phyloP scores from a whole-genome alignment of 805 yeast genomes.

The Kregervanrija pseudodelftensis region DNA sequence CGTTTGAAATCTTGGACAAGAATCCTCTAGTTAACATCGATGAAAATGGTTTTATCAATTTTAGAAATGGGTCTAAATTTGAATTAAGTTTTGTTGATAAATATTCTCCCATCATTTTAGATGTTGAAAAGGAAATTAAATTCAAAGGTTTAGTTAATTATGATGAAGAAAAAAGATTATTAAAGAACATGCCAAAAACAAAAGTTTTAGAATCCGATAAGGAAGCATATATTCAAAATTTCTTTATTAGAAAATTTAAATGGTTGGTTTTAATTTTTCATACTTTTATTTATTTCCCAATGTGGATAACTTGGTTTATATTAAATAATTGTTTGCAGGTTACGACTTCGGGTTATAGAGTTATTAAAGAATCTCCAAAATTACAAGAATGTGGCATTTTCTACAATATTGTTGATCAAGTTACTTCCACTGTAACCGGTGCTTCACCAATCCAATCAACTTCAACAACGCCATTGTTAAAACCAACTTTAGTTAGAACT shows the following conservation, averaged over 20 bases:
- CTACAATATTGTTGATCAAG: slow-evolving; percentile 9
- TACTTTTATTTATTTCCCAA: slow-evolving; percentile 48
- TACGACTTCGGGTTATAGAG: slow-evolving; percentile 24
- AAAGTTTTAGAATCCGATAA: not conserved
- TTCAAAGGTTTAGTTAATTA: slow-evolving; percentile 19
- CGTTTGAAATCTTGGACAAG: slow-evolving; percentile 37
- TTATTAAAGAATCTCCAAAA: slow-evolving; percentile 23
- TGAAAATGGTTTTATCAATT: slow-evolving; percentile 36
- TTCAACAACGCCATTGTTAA: slow-evolving; percentile 6
- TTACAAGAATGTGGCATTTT: slow-evolving; percentile 12
- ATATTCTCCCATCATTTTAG: slow-evolving; percentile 53
- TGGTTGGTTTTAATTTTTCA: slow-evolving; percentile 43
- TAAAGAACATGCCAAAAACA: slow-evolving; percentile 9
- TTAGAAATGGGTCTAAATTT: slow-evolving; percentile 29
- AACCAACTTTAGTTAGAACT: slow-evolving; percentile 19
- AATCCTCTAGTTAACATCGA: slow-evolving; percentile 30
- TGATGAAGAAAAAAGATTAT: slow-evolving; percentile 4
- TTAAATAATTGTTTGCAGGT: slow-evolving; percentile 34
- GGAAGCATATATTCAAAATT: slow-evolving; percentile 6
- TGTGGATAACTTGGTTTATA: slow-evolving; percentile 56
- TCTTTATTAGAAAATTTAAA: slow-evolving; percentile 29
- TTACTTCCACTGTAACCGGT: slow-evolving; percentile 4
- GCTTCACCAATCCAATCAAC: slow-evolving; percentile 6
- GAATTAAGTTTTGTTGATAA: slow-evolving; percentile 39
- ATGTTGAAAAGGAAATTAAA: slow-evolving; percentile 38